Base-by-base conservation (phyloP, 2,329 filamentous ascomycete species). In the Colletotrichum simmondsii region DNA sequence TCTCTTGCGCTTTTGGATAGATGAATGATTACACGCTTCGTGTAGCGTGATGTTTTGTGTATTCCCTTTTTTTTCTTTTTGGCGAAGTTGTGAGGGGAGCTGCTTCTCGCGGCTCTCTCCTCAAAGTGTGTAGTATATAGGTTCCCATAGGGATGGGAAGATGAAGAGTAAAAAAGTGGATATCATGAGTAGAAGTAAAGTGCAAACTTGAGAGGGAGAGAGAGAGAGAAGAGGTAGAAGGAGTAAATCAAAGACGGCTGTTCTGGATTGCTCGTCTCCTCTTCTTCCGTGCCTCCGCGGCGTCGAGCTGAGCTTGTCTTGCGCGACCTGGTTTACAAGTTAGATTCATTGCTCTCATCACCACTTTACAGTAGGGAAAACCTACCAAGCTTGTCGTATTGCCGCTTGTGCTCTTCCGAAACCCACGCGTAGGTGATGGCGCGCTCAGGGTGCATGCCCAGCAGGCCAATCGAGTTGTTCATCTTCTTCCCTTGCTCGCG, bases 341-440 rank as follows among this genome's bases (percentile, higher is more conserved):
- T 54, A 73, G 67, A 6, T 42, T 14, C 10, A 28, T 16, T 54
- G 37, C 8, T 58, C 5, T 8, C 19, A 12, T 35, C 32, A 35
- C 10, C 10, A 11, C 10, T 19, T 12, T 7, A 14, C n/a, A 46
- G 37, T 11, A 12, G 8, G 19, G 26, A 30, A 28, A 8, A 79
- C 81, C 75, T 73, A 82, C 81, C 72, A 12, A 80, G 52, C 30
- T 76, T 65, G 22, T 75, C 75, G 5, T 79, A 79, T 19, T 72
- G 62, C 52, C 74, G 60, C 46, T 78, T 77, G 64, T 78, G 56
- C 54, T 78, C 75, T 5, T 66, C 46, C 22, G 68, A 61, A 2
- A 83, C 77, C 81, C 81, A 83, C 6, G 73, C 26, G 65, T 82
- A 83, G 10, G 74, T 69, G 68, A 82, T 75, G 2, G 81, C 81